Evolutionary conservation across 441 rosid species (phyloP).

Genomic region (Gossypium davidsonii): DNA sequence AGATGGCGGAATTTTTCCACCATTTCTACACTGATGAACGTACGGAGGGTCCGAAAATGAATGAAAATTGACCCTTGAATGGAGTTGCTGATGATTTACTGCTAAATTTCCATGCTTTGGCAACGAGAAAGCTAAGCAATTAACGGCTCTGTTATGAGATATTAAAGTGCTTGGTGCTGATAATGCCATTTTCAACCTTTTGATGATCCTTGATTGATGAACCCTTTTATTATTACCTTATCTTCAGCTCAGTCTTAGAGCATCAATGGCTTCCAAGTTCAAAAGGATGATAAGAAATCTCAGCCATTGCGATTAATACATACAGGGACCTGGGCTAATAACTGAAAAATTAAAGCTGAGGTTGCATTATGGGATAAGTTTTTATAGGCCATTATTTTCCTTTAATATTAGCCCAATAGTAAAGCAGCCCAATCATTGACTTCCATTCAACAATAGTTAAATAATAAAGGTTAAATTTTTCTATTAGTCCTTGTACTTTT

Average conservation of each 20-base stretch:
- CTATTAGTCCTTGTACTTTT: too few relatives aligned
- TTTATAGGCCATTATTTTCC: neutral
- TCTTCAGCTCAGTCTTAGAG: neutral
- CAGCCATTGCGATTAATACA: neutral
- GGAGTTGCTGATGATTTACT: neutral
- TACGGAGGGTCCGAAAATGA: conserved; percentile 1
- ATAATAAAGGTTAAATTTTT: too few relatives aligned
- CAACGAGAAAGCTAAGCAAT: conserved; percentile 11
- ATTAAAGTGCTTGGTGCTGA: conserved; percentile 19
- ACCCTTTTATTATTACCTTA: neutral
- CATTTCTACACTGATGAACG: neutral
- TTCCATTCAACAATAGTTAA: too few relatives aligned
- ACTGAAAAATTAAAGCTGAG: neutral
- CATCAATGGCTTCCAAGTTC: neutral
- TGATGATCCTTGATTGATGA: neutral
- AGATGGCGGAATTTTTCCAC: conserved; percentile 6
- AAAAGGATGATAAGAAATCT: neutral
- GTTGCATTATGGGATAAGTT: neutral
- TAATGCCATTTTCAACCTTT: conserved; percentile 14
- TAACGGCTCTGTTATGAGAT: conserved; percentile 17
- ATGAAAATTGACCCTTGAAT: conserved; percentile 4
- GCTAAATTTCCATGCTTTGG: conserved; percentile 8
- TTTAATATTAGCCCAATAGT: neutral
- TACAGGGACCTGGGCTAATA: neutral
- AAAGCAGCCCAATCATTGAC: neutral